A percentile compares a stretch with the other conserved stretches of the same genome.
Evolutionary conservation across 2,329 filamentous ascomycete genomes (phyloP).

Genomic region (Stachybotrys echinatus): DNA sequence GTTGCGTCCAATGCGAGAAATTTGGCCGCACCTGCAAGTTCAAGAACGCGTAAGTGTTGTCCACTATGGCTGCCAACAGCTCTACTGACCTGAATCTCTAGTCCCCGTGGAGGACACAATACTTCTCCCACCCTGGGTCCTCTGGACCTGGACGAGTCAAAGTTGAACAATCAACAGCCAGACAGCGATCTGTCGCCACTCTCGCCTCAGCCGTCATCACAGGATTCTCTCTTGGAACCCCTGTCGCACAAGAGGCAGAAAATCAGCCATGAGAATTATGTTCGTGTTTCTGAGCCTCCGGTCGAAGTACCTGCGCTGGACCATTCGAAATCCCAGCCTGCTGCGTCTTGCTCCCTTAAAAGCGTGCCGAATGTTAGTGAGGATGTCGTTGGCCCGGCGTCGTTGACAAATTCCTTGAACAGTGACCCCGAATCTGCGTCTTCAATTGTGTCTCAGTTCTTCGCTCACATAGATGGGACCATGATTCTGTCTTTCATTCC

Average conservation of each 20-base stretch:
- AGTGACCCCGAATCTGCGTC: constrained; percentile 34
- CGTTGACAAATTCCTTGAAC: constrained; percentile 45
- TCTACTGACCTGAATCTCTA: constrained; percentile 19
- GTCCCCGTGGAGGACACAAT: constrained; percentile 54
- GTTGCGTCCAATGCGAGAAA: constrained; percentile 89
- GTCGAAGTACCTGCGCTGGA: constrained; percentile 26
- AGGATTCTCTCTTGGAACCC: constrained; percentile 8
- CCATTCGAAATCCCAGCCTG: constrained; percentile 23
- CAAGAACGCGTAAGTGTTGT: constrained; percentile 70
- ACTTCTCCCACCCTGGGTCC: constrained; percentile 48
- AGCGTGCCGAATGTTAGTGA: constrained; percentile 45
- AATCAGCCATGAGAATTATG: constrained; percentile 41
- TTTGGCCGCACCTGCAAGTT: constrained; percentile 82
- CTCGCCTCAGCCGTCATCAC: background rate
- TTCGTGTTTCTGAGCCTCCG: constrained; percentile 26
- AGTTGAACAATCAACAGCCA: background rate
- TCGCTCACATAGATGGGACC: constrained; percentile 34
- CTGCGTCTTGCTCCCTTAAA: constrained; percentile 3
- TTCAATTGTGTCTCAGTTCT: constrained; percentile 34
- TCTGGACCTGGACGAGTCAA: constrained; percentile 41
- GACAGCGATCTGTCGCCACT: background rate
- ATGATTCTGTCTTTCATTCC: constrained; percentile 37
- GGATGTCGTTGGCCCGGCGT: constrained; percentile 41
- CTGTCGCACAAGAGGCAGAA: constrained; percentile 44
- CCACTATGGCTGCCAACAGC: constrained; percentile 5